Evolutionary conservation across 2,329 filamentous ascomycete species (phyloP), one percentile per base, ranked within the genome.

Genomic region (Sporothrix sp.): DNA sequence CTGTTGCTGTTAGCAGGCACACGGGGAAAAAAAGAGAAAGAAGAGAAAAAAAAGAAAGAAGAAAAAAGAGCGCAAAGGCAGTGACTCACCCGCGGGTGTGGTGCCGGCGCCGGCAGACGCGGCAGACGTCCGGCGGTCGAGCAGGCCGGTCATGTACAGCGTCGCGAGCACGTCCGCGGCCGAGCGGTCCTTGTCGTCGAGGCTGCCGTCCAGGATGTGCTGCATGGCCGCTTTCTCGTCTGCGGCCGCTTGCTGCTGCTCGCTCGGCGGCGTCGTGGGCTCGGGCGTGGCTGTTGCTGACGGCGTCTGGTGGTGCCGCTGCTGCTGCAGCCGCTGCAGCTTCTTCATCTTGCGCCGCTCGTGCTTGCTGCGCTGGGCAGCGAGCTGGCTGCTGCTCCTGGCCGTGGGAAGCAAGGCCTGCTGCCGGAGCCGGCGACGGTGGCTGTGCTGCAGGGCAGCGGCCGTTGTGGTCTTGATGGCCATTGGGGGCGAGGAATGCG

Each of bases 101-200:
- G 30, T 13, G 7, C 8, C 25, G 18, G 7, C 7, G 45, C 16
- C 20, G 4, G 35, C 21, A 9, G 23, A 20, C 20, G 30, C 13
- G 25, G 46, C 18, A 25, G 47, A 21, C n/a, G 42, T 23, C 33
- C 40, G 32, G 21, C 16, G 32, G 32, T 30, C 44, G 16, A 53
- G 28, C 13, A 51, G 32, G 16, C 51, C 55, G 6, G 42, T 51
- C 27, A 39, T 35, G 43, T 48, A 53, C 5, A 57, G 53, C 10
- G 48, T 52, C 28, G 53, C 45, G 7, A 57, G 53, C 25, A 55
- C 50, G 25, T 52, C 55, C 23, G 47, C 55, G 8, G 49, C 55
- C 11, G 50, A 45, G 25, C 53, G 46, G 33, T 57, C 55, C 27
- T 55, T 40, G 10, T 55, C 55, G 48, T 53, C 51, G 11, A 53